Evolutionary conservation across 805 yeast genomes (phyloP).

Genomic region (Zygotorulaspora chibaensis): DNA sequence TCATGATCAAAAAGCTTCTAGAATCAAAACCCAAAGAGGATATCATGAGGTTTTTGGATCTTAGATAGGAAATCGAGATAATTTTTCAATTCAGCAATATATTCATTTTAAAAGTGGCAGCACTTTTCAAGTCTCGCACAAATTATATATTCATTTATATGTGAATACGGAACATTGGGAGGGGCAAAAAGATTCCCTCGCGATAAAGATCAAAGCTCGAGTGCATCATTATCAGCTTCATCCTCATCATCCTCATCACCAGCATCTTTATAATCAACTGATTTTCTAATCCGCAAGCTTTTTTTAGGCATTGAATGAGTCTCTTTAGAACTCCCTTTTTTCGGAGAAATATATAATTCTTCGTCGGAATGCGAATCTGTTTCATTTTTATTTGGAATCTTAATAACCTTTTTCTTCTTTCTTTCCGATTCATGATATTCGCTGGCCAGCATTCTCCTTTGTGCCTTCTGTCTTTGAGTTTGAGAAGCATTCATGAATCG

Average conservation of each 20-base stretch:
- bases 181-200: not conserved
- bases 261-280: constrained; percentile 36
- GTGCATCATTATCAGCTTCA: constrained; percentile 11
- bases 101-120: not conserved
- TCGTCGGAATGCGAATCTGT: constrained; percentile 17
- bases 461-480: constrained; percentile 31
- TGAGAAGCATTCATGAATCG: constrained; percentile 28
- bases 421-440: constrained; percentile 19
- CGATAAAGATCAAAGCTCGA: not conserved
- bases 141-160: constrained; percentile 8
- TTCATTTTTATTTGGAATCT: constrained; percentile 5
- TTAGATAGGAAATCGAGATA: constrained; percentile 7
- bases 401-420: constrained; percentile 13
- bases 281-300: constrained; percentile 37
- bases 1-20: constrained; percentile 56
- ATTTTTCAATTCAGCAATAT: too few species aligned
- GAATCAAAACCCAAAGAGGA: constrained; percentile 66
- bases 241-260: constrained; percentile 30
- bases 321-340: constrained; percentile 5
- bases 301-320: constrained; percentile 36
- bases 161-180: constrained; percentile 1
- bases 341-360: not conserved
- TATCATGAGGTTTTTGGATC: constrained; percentile 53
- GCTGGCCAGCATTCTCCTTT: constrained; percentile 27
- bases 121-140: not conserved